These are phyloP conservation scores for Carex cristatella DNA, from an alignment of 176 grass and related monocot species.

Conservation along the genomic window DNA sequence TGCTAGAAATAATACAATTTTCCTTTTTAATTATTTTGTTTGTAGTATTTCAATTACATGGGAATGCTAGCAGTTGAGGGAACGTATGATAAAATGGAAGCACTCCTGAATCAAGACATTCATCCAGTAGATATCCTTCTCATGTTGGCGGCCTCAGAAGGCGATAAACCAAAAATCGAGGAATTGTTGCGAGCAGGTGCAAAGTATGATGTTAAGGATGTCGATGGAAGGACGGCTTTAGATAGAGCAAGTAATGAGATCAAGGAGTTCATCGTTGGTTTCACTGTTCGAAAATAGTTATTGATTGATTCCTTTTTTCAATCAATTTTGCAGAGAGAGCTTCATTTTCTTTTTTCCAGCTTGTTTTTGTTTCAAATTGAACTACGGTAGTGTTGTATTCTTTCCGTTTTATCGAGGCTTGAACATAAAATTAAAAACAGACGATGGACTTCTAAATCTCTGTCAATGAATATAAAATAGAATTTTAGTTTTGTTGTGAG, in stretches of 20 bases:
- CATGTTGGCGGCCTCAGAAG: slow-evolving; percentile 75
- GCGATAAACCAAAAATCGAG: slow-evolving; percentile 91
- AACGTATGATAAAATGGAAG: slow-evolving; percentile 98
- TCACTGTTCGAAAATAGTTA: slow-evolving; percentile 40
- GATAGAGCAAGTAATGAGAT: slow-evolving; percentile 61
- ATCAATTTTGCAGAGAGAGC: background rate
- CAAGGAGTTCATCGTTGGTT: slow-evolving; percentile 63
- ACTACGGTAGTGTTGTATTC: background rate
- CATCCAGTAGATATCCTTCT: slow-evolving; percentile 96
- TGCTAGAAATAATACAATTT: background rate
- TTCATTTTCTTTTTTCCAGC: background rate
- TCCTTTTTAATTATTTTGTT: background rate
- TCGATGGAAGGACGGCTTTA: slow-evolving; percentile 67
- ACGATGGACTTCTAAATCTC: background rate
- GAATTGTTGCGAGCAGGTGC: slow-evolving; percentile 79
- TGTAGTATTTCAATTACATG: slow-evolving; percentile 99
- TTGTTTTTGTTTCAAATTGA: background rate
- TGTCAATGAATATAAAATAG: background rate
- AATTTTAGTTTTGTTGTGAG: background rate
- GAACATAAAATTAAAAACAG: background rate
- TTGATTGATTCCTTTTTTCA: background rate
- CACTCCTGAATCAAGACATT: slow-evolving; percentile 72
- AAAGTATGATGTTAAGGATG: slow-evolving; percentile 77
- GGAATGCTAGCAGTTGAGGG: slow-evolving; percentile 99
- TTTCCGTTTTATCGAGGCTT: background rate